Evolutionary conservation across 2,329 filamentous ascomycete species (phyloP).

Genomic region (Exophiala alcalophila): DNA sequence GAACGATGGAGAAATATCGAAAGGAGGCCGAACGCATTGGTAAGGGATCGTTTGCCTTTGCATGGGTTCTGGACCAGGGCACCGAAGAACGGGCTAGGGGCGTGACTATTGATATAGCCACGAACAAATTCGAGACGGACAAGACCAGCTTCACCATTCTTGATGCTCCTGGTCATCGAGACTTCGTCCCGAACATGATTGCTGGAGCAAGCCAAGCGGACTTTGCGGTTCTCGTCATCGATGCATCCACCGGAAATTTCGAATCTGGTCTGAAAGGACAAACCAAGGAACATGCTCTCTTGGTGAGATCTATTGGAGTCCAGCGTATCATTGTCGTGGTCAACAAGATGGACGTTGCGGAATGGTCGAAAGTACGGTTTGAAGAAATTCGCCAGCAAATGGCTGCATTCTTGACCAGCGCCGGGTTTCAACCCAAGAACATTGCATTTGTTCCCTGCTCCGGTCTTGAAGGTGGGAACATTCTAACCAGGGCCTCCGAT

Average conservation of each 20-base stretch:
- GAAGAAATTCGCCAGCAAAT: slow-evolving; percentile 82
- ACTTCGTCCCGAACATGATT: slow-evolving; percentile 99
- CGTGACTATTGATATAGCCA: slow-evolving; percentile 95
- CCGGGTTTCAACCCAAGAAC: slow-evolving; percentile 78
- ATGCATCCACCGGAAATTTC: slow-evolving; percentile 85
- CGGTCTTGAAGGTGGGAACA: slow-evolving; percentile 83
- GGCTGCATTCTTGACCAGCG: slow-evolving; percentile 73
- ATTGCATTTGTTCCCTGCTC: slow-evolving; percentile 87
- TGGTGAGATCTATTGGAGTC: slow-evolving; percentile 87
- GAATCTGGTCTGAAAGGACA: slow-evolving; percentile 92
- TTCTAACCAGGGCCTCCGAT: slow-evolving; percentile 51
- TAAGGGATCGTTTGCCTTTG: slow-evolving; percentile 91
- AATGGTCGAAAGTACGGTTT: slow-evolving; percentile 80
- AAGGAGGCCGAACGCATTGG: slow-evolving; percentile 88
- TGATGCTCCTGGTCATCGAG: slow-evolving; percentile 88
- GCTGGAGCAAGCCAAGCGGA: slow-evolving; percentile 94
- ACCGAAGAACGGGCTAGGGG: slow-evolving; percentile 84
- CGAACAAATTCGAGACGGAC: slow-evolving; percentile 88
- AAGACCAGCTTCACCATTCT: slow-evolving; percentile 87
- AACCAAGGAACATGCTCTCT: slow-evolving; percentile 86
- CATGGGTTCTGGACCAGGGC: slow-evolving; percentile 94
- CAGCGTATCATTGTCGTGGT: slow-evolving; percentile 84
- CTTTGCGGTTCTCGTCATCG: slow-evolving; percentile 90
- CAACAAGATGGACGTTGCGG: slow-evolving; percentile 88
- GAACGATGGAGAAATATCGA: slow-evolving; percentile 82